Evolutionary conservation across 345 rosid genomes (phyloP).

Genomic region (Acer saccharum): DNA sequence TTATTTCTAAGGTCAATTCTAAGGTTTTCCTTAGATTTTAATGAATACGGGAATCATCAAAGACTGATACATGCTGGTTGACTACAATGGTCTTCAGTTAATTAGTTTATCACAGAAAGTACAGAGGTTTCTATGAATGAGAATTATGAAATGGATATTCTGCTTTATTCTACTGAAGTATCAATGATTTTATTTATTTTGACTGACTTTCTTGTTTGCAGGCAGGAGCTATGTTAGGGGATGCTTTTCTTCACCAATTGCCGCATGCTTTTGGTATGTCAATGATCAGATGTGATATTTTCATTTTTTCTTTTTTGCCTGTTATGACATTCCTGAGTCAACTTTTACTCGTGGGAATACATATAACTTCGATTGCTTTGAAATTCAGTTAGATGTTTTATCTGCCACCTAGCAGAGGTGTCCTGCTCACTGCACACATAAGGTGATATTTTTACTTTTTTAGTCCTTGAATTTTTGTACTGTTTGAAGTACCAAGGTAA

Average conservation of each 20-base stretch:
- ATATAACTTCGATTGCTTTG: constrained; percentile 3
- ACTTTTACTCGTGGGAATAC: not conserved
- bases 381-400: not conserved
- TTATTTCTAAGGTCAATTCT: too few species aligned
- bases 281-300: constrained; percentile 3
- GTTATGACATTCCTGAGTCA: not conserved
- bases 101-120: too few species aligned
- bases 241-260: constrained; percentile 98
- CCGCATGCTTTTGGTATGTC: constrained; percentile 96
- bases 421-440: not conserved
- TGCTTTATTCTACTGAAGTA: not conserved
- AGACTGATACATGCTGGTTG: too few species aligned
- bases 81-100: too few species aligned
- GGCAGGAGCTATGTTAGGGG: constrained; percentile 99
- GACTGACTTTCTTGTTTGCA: constrained; percentile 30
- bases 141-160: not conserved
- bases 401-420: not conserved
- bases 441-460: not conserved
- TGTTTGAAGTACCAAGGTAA: not conserved
- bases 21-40: too few species aligned
- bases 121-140: too few species aligned
- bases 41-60: too few species aligned
- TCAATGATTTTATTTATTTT: constrained; percentile 13
- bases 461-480: not conserved
- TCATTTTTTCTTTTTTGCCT: not conserved